A percentile compares a stretch with the other conserved stretches of the same genome.
Evolutionary conservation across 1,284 basidiomycete species (phyloP).

Genomic region (Paramarasmius palmivorus): DNA sequence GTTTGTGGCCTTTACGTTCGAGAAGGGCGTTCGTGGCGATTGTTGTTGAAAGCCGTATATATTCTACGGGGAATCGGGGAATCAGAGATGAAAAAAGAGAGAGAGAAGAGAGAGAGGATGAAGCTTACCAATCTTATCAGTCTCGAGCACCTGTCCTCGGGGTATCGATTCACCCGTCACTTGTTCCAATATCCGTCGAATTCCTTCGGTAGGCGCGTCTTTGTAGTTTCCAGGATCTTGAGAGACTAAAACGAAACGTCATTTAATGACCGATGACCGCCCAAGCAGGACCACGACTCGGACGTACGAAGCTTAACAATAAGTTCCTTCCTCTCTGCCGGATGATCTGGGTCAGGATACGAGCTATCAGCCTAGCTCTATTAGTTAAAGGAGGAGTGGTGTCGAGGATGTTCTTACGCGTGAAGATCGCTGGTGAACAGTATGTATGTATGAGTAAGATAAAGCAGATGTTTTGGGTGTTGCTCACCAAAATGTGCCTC

Average conservation of each 20-base stretch:
- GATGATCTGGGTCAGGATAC: conserved; percentile 68
- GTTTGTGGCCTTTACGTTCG: conserved; percentile 90
- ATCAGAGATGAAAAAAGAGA: not conserved
- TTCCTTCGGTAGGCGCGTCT: conserved; percentile 95
- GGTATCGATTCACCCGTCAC: conserved; percentile 70
- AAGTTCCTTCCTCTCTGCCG: conserved; percentile 63
- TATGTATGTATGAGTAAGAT: conserved; percentile 56
- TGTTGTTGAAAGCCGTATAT: conserved; percentile 91
- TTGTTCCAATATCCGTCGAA: conserved; percentile 85
- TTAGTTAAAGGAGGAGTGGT: conserved; percentile 1
- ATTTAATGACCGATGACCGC: not conserved
- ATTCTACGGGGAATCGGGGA: conserved; percentile 52
- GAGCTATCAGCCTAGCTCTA: conserved; percentile 47
- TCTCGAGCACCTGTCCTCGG: conserved; percentile 68
- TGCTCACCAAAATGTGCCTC: conserved; percentile 16
- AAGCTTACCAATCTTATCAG: conserved; percentile 77
- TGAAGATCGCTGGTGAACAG: conserved; percentile 62
- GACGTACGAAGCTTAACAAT: conserved; percentile 81
- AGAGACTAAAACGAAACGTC: conserved; percentile 58
- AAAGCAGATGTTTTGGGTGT: not conserved
- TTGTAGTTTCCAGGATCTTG: conserved; percentile 86
- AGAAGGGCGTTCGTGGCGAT: conserved; percentile 96
- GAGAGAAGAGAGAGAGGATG: not conserved
- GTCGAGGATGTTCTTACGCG: conserved; percentile 46
- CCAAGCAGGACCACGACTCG: not conserved